A percentile compares a stretch with the other conserved stretches of the same genome.
Conservation (phyloP, 352 stramenopile species). For the Globisporangium nodosum region DNA sequence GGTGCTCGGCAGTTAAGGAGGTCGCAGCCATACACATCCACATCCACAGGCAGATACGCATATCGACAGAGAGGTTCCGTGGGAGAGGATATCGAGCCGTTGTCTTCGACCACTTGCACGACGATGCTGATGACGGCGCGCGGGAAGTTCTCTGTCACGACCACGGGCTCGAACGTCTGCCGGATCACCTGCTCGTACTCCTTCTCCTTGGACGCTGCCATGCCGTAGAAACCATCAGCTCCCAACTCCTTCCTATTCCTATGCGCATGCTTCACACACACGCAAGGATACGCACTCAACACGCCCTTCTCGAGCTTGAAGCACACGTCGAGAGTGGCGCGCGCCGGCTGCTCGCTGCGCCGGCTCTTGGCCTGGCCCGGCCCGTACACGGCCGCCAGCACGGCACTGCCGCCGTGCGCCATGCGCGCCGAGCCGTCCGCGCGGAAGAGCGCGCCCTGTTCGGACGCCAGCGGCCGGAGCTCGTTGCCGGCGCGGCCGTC, state of each 20-base stretch:
- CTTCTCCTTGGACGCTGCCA: slow-evolving; percentile 70
- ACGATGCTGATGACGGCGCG: slow-evolving; percentile 84
- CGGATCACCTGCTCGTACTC: slow-evolving; percentile 82
- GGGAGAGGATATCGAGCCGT: slow-evolving; percentile 59
- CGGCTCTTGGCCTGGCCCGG: slow-evolving; percentile 70
- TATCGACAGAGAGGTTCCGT: slow-evolving; percentile 16
- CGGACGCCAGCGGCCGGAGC: slow-evolving; percentile 63
- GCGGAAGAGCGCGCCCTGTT: slow-evolving; percentile 74
- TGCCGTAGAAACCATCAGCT: too few species aligned
- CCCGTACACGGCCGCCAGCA: slow-evolving; percentile 72
- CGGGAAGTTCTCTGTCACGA: slow-evolving; percentile 66
- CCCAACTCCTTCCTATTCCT: too few species aligned
- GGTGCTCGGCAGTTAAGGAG: slow-evolving; percentile 43
- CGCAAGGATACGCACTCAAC: slow-evolving; percentile 33
- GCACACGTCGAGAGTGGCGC: slow-evolving; percentile 62
- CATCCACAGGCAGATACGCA: slow-evolving; percentile 7
- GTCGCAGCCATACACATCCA: slow-evolving; percentile 3
- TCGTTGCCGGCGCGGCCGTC: slow-evolving; percentile 74
- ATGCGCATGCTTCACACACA: background rate
- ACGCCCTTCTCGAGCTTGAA: slow-evolving; percentile 80
- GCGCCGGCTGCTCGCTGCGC: slow-evolving; percentile 58
- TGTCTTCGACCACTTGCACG: slow-evolving; percentile 81
- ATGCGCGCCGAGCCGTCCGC: slow-evolving; percentile 77
- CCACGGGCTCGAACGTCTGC: slow-evolving; percentile 64
- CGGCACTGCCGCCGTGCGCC: slow-evolving; percentile 65